A percentile compares a stretch with the other conserved stretches of the same genome.
These are phyloP conservation scores for Talaromyces pinophilus DNA, from an alignment of 2,329 filamentous ascomycete species.

Conservation along the genomic window DNA sequence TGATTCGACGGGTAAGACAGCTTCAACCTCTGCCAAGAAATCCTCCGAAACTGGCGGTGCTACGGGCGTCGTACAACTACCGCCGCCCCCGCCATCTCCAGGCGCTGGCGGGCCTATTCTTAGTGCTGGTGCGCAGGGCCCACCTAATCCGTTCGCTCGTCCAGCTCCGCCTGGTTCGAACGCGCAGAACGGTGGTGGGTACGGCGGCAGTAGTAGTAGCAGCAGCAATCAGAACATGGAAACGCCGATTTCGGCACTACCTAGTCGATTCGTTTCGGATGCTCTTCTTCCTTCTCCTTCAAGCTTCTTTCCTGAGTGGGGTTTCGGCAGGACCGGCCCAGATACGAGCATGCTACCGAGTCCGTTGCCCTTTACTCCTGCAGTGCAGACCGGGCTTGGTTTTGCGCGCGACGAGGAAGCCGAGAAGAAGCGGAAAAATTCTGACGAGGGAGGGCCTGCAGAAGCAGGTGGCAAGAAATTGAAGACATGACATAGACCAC, in stretches of 20 bases:
- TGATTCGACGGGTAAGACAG: slow-evolving; percentile 61
- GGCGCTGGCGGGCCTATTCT: slow-evolving; percentile 64
- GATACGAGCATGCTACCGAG: slow-evolving; percentile 88
- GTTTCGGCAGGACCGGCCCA: slow-evolving; percentile 61
- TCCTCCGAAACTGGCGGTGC: slow-evolving; percentile 60
- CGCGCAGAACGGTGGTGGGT: slow-evolving; percentile 45
- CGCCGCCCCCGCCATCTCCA: slow-evolving; percentile 88
- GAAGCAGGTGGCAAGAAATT: slow-evolving; percentile 42
- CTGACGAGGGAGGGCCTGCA: slow-evolving; percentile 39
- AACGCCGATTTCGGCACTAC: slow-evolving; percentile 90
- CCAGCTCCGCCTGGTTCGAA: slow-evolving; percentile 67
- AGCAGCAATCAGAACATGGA: slow-evolving; percentile 50
- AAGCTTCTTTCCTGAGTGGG: slow-evolving; percentile 91
- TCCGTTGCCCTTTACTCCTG: slow-evolving; percentile 88
- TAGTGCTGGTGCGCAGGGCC: slow-evolving; percentile 87
- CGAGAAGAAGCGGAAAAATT: slow-evolving; percentile 49
- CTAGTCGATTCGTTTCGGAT: slow-evolving; percentile 84
- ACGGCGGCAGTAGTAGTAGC: slow-evolving; percentile 41
- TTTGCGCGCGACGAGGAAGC: slow-evolving; percentile 46
- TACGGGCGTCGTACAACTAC: slow-evolving; percentile 71
- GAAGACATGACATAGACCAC: slow-evolving; percentile 36
- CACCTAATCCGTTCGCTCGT: slow-evolving; percentile 91
- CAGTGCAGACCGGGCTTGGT: slow-evolving; percentile 43
- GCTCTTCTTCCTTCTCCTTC: slow-evolving; percentile 88
- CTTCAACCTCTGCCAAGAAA: slow-evolving; percentile 59